These are phyloP conservation scores for Rubroboletus satanas DNA, from an alignment of 768 basidiomycete species.

Conservation along the genomic window DNA sequence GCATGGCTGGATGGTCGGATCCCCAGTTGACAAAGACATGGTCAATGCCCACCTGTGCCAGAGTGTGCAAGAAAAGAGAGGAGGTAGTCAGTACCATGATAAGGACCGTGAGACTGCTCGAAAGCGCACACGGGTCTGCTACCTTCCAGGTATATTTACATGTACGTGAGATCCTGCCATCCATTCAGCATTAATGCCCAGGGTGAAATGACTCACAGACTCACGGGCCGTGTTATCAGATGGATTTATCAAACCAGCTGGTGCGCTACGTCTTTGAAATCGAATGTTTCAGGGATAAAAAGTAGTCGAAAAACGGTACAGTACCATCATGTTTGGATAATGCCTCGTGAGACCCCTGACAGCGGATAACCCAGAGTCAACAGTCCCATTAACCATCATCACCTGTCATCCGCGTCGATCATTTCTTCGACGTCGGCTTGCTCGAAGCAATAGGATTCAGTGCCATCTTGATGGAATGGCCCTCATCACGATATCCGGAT, in stretches of 20 bases:
- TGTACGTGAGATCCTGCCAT: not conserved
- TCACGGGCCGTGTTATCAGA: not conserved
- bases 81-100: conserved; percentile 52
- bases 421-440: not conserved
- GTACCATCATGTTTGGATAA: too few relatives aligned
- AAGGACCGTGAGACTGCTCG: not conserved
- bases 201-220: not conserved
- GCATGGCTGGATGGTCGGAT: conserved; percentile 66
- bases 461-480: conserved; percentile 56
- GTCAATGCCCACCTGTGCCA: conserved; percentile 55
- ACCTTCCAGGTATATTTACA: not conserved
- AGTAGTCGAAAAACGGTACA: too few relatives aligned
- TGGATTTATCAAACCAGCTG: not conserved
- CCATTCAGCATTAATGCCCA: not conserved
- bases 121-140: not conserved
- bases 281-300: not conserved
- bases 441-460: not conserved
- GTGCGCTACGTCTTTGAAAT: not conserved
- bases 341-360: not conserved
- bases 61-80: conserved; percentile 55
- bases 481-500: conserved; percentile 86
- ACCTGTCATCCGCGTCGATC: not conserved
- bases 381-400: not conserved
- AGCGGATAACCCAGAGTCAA: not conserved
- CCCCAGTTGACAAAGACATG: conserved; percentile 77